A percentile compares a stretch with the other conserved stretches of the same genome.
phyloP scores from a whole-genome alignment of 306 rosid genomes.

The Quercus mongolica region DNA sequence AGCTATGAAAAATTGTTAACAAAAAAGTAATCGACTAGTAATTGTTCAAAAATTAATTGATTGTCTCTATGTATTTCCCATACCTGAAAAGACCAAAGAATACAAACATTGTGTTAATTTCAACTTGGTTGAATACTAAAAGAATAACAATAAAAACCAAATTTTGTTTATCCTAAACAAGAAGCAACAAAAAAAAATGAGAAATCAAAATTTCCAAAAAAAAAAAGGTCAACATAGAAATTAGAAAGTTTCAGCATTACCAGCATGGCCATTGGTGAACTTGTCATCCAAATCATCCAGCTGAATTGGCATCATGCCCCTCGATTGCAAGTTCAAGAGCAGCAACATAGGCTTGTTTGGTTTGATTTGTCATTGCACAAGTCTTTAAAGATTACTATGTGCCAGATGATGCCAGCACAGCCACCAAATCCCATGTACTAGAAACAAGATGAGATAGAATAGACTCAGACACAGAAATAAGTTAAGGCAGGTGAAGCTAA shows the following conservation, averaged over 20 bases:
- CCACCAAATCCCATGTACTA: slow-evolving; percentile 78
- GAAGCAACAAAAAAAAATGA: no score
- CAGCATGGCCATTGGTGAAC: slow-evolving; percentile 38
- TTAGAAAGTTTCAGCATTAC: slow-evolving; percentile 26
- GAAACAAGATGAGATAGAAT: slow-evolving; percentile 60
- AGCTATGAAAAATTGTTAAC: no score
- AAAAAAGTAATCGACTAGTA: no score
- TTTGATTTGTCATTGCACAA: slow-evolving; percentile 40
- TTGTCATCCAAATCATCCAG: slow-evolving; percentile 16
- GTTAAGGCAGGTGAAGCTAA: slow-evolving; percentile 36
- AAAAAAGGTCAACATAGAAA: not conserved
- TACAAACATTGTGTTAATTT: no score
- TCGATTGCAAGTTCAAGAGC: no score
- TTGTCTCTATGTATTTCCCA: no score
- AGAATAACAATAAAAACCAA: not conserved
- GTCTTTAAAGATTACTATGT: slow-evolving; percentile 49
- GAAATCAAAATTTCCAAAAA: not conserved
- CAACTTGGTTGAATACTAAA: not conserved
- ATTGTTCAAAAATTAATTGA: no score
- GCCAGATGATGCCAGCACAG: slow-evolving; percentile 71
- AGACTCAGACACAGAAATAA: slow-evolving; percentile 37
- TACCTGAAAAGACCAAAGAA: no score
- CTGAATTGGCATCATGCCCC: not conserved
- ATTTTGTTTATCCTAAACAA: not conserved
- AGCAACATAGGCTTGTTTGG: no score